Base-by-base conservation (phyloP, 208 protist genomes). In the Jaenimonas drosophilae region DNA sequence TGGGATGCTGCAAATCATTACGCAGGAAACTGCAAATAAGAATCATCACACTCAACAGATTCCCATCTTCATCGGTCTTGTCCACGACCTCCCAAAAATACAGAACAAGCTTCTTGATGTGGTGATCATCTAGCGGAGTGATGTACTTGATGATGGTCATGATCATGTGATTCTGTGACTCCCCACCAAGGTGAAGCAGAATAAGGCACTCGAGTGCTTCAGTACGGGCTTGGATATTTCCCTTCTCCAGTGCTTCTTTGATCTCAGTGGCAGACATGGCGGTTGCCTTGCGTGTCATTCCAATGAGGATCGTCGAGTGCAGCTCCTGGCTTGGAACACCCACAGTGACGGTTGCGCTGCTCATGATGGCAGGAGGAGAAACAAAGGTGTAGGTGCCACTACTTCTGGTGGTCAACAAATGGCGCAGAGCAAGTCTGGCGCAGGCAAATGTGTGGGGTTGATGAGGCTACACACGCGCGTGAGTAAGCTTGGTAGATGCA, bases 31-130 rank as follows among this genome's bases (percentile, higher is more conserved):
- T 96, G 69, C 96, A 99, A 47, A 98, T 96, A 42, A 99, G 88
- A 62, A 99, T 98, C 66, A 99, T 97, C 56, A 98, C 95, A 17
- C 74, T 88, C 29, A 96, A 77, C 20, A 99, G 76, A 39, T 97
- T 97, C 48, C 97, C 98, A 45, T 96, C 78, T 7, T 78, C 55
- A 45, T 94, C 85, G 7, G 69, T 91, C 79, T 98, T 99, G 43
- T 98, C 95, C 4, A 98, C 75, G 16, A 97, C 81, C 65, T 99
- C 97, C 80, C 88, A 98, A 66, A 98, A 99, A 59, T 98, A 91
- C 7, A 99, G 65, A 2, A 98, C 74, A 4, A 99, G 70, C 64
- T 99, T 99, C 63, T 99, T 99, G 38, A 99, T 75, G 41, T 76
- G 51, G 53, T 95, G 80, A 50, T 95, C 78, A 52, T 89, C 85